phyloP scores from a whole-genome alignment of 1,284 basidiomycete species.

The Puccinia triticina region DNA sequence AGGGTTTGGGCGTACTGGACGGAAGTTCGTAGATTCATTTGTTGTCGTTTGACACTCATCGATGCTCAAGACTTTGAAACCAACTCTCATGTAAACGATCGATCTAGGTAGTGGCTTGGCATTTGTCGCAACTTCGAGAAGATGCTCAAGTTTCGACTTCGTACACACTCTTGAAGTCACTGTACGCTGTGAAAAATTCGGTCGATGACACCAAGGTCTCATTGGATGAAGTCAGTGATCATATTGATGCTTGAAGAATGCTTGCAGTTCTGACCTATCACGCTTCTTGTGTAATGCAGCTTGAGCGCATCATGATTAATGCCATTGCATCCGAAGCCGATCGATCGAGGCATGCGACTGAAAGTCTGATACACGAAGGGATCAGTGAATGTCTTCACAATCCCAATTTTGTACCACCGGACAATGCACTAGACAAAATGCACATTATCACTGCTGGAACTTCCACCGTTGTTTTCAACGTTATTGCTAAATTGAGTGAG shows the following conservation, averaged over 20 bases:
- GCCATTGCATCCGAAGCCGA: conserved; percentile 50
- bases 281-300: neutral
- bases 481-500: conserved; percentile 44
- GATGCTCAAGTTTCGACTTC: conserved; percentile 46
- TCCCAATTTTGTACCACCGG: conserved; percentile 26
- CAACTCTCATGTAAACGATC: neutral
- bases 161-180: conserved; percentile 37
- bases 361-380: conserved; percentile 32
- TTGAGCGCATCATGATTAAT: conserved; percentile 38
- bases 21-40: conserved; percentile 15
- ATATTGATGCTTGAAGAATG: neutral
- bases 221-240: conserved; percentile 33
- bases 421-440: conserved; percentile 38
- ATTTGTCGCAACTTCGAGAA: conserved; percentile 37
- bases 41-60: neutral
- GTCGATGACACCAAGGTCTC: conserved; percentile 35
- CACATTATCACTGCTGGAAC: conserved; percentile 44
- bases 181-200: conserved; percentile 28
- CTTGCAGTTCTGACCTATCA: neutral
- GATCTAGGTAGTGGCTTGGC: conserved; percentile 47
- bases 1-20: conserved; percentile 50
- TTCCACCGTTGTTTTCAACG: conserved; percentile 35
- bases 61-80: neutral
- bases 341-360: conserved; percentile 35
- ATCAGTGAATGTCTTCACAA: conserved; percentile 44